A percentile compares a stretch with the other conserved stretches of the same genome.
phyloP scores from a whole-genome alignment of 2,329 filamentous ascomycete species.

The Arthrobotrys sinensis region DNA sequence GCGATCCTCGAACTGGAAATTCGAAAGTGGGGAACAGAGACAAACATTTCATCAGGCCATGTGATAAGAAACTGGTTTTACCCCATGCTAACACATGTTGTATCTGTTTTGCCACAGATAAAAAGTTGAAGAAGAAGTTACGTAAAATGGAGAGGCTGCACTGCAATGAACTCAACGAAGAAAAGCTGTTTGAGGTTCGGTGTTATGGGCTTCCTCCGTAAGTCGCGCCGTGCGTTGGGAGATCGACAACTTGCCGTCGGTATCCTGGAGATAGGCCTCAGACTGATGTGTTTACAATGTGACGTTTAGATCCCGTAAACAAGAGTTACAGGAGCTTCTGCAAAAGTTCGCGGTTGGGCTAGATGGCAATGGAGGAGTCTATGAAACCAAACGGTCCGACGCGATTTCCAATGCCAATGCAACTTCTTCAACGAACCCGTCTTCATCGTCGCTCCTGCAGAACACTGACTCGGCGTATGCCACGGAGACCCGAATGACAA shows the following conservation, averaged over 20 bases:
- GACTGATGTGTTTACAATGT: conserved; percentile 31
- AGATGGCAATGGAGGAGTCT: conserved; percentile 67
- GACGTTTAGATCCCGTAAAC: conserved; percentile 75
- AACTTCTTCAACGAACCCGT: conserved; percentile 66
- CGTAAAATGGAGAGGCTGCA: conserved; percentile 79
- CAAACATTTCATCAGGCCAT: conserved; percentile 36
- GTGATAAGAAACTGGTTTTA: conserved; percentile 41
- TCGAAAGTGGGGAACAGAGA: conserved; percentile 19
- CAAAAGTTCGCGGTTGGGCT: conserved; percentile 79
- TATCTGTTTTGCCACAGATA: conserved; percentile 61
- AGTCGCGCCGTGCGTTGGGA: conserved; percentile 34
- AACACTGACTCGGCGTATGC: conserved; percentile 74
- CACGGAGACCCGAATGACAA: conserved; percentile 70
- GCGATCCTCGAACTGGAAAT: conserved; percentile 40
- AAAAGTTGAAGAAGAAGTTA: conserved; percentile 80
- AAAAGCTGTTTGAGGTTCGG: conserved; percentile 87
- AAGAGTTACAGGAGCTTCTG: conserved; percentile 81
- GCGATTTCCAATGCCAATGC: conserved; percentile 70
- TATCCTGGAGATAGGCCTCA: background rate
- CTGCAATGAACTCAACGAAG: conserved; percentile 77
- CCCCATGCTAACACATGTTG: conserved; percentile 39
- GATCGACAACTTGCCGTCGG: background rate
- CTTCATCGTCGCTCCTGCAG: conserved; percentile 49
- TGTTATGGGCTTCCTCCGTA: conserved; percentile 77
- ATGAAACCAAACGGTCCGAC: conserved; percentile 53